Conservation (phyloP, 2,329 filamentous ascomycete genomes). For the Neocatenulostroma microsporum region DNA sequence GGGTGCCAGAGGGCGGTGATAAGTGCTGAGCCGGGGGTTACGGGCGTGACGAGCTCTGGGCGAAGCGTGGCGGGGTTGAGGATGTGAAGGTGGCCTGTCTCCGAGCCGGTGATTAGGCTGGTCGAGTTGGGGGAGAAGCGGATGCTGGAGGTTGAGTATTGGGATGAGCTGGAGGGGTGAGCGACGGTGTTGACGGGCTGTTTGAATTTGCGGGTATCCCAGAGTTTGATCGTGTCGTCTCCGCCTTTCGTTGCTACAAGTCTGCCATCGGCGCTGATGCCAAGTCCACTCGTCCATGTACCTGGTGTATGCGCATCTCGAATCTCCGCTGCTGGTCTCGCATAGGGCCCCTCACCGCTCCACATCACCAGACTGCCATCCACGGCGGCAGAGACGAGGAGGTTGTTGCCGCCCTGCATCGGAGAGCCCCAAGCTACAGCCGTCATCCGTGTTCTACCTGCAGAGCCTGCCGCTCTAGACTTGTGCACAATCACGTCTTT, state of each 20-base stretch:
- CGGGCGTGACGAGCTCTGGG: slow-evolving; percentile 74
- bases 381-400: slow-evolving; percentile 73
- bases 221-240: slow-evolving; percentile 87
- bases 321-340: slow-evolving; percentile 73
- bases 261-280: slow-evolving; percentile 83
- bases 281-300: slow-evolving; percentile 87
- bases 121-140: slow-evolving; percentile 77
- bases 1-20: slow-evolving; percentile 86
- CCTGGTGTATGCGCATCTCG: slow-evolving; percentile 70
- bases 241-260: slow-evolving; percentile 86
- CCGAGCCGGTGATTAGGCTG: slow-evolving; percentile 82
- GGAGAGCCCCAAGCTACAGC: slow-evolving; percentile 78
- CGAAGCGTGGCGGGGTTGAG: slow-evolving; percentile 85
- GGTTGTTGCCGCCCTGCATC: slow-evolving; percentile 65
- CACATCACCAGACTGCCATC: slow-evolving; percentile 92
- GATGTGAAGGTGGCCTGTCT: slow-evolving; percentile 79
- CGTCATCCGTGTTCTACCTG: slow-evolving; percentile 88
- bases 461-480: slow-evolving; percentile 77
- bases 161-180: slow-evolving; percentile 73
- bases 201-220: slow-evolving; percentile 96
- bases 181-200: slow-evolving; percentile 70
- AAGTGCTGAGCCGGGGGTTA: slow-evolving; percentile 77
- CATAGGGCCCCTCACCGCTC: slow-evolving; percentile 77
- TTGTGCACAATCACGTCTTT: slow-evolving; percentile 95
- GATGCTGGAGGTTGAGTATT: slow-evolving; percentile 80